These are phyloP conservation scores for Candida tallmaniae DNA, from an alignment of 805 yeast genomes.

Conservation along the genomic window DNA sequence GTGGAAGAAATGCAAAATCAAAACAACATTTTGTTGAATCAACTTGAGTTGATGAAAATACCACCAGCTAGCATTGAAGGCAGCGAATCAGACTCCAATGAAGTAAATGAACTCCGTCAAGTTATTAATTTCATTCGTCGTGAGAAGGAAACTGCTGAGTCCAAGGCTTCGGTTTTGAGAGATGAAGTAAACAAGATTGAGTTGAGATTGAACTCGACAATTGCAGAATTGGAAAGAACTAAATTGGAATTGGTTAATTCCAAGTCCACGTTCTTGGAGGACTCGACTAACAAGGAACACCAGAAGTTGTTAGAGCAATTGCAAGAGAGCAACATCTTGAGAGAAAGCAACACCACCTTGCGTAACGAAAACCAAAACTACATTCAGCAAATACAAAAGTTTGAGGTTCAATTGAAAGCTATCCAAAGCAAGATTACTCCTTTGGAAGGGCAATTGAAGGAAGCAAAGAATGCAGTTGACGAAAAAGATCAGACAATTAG, in stretches of 20 bases:
- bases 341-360: slow-evolving; percentile 65
- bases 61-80: slow-evolving; percentile 1
- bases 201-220: slow-evolving; percentile 39
- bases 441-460: slow-evolving; percentile 34
- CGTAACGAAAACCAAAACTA: slow-evolving; percentile 43
- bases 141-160: slow-evolving; percentile 67
- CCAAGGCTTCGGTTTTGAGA: slow-evolving; percentile 35
- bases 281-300: slow-evolving; percentile 37
- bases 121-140: slow-evolving; percentile 61
- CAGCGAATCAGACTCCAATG: slow-evolving; percentile 11
- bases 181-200: slow-evolving; percentile 54
- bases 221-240: slow-evolving; percentile 47
- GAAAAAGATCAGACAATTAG: slow-evolving; percentile 48
- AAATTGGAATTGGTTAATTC: slow-evolving; percentile 42
- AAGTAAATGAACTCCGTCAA: slow-evolving; percentile 31
- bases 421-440: slow-evolving; percentile 39
- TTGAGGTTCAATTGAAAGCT: slow-evolving; percentile 37
- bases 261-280: slow-evolving; percentile 16
- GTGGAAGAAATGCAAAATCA: slow-evolving; percentile 60
- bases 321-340: slow-evolving; percentile 55
- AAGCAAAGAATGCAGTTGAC: slow-evolving; percentile 26
- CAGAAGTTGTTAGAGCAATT: slow-evolving; percentile 47
- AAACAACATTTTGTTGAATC: slow-evolving; percentile 62
- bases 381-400: slow-evolving; percentile 19
- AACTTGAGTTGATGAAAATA: slow-evolving; percentile 44